Conservation (phyloP, 176 grass and related monocot species). For the Alopecurus myosuroides region DNA sequence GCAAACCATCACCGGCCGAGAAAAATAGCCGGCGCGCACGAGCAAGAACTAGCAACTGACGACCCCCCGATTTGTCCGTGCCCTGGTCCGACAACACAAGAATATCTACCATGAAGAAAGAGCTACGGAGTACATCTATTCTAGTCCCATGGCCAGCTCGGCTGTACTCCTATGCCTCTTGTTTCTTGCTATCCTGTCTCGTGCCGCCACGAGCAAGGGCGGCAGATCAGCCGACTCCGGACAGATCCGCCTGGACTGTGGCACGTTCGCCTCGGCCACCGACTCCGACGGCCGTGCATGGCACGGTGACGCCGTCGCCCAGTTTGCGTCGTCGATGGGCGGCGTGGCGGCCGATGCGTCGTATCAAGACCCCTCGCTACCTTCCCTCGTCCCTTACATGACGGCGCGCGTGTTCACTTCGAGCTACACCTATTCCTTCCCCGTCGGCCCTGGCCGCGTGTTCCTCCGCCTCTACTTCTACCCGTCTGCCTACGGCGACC, state of each 20-base stretch:
- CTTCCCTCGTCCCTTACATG: slow-evolving; percentile 24
- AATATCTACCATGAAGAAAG: no score
- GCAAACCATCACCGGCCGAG: no score
- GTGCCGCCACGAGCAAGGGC: background rate
- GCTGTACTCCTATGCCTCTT: background rate
- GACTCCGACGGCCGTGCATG: slow-evolving; percentile 25
- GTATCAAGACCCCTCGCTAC: slow-evolving; percentile 37
- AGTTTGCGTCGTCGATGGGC: background rate
- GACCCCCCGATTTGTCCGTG: no score
- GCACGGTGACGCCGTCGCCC: slow-evolving; percentile 20
- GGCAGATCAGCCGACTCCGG: background rate
- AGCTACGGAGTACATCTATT: no score
- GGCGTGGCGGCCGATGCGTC: background rate
- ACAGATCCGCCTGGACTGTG: background rate
- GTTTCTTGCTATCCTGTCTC: background rate
- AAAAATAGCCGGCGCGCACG: no score
- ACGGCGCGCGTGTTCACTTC: slow-evolving; percentile 50
- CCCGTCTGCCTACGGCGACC: slow-evolving; percentile 38
- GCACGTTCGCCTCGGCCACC: background rate
- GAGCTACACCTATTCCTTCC: slow-evolving; percentile 58
- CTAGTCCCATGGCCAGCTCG: background rate
- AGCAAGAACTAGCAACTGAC: no score
- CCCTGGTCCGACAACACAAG: no score
- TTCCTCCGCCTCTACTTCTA: slow-evolving; percentile 78
- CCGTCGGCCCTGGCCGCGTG: slow-evolving; percentile 22